A percentile compares a stretch with the other conserved stretches of the same genome.
These are phyloP conservation scores for Erodium maritimum DNA, from an alignment of 345 rosid species.

Conservation along the genomic window DNA sequence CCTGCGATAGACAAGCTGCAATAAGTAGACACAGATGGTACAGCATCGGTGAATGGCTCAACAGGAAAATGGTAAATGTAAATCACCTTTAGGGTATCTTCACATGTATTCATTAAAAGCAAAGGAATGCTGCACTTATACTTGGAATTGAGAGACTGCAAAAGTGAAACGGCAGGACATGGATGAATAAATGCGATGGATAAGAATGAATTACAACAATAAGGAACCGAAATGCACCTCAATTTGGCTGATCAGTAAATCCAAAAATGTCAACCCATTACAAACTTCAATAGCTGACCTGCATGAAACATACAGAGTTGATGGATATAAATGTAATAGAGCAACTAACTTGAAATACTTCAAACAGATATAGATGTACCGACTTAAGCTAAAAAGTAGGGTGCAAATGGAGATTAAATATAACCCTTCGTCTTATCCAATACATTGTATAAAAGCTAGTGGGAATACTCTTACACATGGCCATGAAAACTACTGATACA, in stretches of 20 bases:
- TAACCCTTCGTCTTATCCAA: too few relatives aligned
- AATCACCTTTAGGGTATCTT: conserved; percentile 31
- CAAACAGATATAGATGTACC: too few relatives aligned
- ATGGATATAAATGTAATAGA: neutral
- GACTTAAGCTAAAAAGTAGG: too few relatives aligned
- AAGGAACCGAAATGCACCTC: conserved; percentile 21
- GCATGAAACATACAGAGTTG: neutral
- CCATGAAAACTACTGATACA: too few relatives aligned
- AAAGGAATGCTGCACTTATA: conserved; percentile 40
- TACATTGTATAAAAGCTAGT: too few relatives aligned
- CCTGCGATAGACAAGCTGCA: conserved; percentile 21
- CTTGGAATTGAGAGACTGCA: conserved; percentile 42
- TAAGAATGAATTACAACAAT: neutral
- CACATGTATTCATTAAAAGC: conserved; percentile 30
- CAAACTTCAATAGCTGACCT: conserved; percentile 39
- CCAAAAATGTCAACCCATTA: conserved; percentile 33
- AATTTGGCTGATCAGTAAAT: conserved; percentile 32
- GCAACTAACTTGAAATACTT: neutral
- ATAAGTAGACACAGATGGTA: conserved; percentile 10
- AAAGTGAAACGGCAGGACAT: conserved; percentile 8
- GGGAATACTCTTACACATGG: too few relatives aligned
- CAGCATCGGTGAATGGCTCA: conserved; percentile 1
- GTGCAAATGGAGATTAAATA: too few relatives aligned
- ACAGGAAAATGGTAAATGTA: conserved; percentile 5
- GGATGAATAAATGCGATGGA: neutral